Percentiles rank a stretch among this genome's conserved stretches.
Evolutionary conservation across 2,329 filamentous ascomycete species (phyloP).

Genomic region (Corniculantispora saksenae): DNA sequence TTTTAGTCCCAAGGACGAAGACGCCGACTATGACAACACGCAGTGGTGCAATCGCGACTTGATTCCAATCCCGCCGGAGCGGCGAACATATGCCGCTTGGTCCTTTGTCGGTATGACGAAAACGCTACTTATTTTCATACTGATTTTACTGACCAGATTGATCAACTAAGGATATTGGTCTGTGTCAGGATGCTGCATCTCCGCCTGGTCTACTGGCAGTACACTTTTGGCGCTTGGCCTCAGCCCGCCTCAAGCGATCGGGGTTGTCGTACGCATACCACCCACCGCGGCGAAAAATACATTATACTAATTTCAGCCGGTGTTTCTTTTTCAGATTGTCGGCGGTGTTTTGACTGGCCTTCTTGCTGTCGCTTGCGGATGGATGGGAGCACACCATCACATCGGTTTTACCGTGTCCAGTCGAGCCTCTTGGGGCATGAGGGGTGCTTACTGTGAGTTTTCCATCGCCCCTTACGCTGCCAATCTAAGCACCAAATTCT

Average conservation of each 20-base stretch:
- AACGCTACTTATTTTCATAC: neutral
- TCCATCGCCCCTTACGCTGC: neutral
- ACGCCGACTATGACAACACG: slow-evolving; percentile 33
- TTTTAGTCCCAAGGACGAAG: slow-evolving; percentile 29
- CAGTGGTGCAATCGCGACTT: slow-evolving; percentile 35
- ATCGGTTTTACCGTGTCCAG: slow-evolving; percentile 30
- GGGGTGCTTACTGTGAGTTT: slow-evolving; percentile 42
- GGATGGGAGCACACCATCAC: slow-evolving; percentile 28
- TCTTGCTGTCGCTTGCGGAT: slow-evolving; percentile 26
- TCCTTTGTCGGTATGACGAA: slow-evolving; percentile 29
- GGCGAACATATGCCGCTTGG: slow-evolving; percentile 29
- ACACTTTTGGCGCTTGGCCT: slow-evolving; percentile 29
- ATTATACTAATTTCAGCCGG: neutral
- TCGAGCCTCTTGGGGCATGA: slow-evolving; percentile 50
- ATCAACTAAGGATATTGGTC: slow-evolving; percentile 26
- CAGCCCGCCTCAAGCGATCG: slow-evolving; percentile 30
- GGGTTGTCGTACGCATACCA: slow-evolving; percentile 24
- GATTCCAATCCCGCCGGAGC: slow-evolving; percentile 31
- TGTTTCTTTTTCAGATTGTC: slow-evolving; percentile 19
- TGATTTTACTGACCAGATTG: neutral
- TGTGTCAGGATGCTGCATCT: slow-evolving; percentile 28
- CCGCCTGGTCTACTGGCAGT: slow-evolving; percentile 29
- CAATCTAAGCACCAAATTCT: neutral
- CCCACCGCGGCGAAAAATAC: neutral
- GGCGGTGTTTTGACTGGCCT: slow-evolving; percentile 25